Evolutionary conservation across 805 yeast species (phyloP), one percentile per base, ranked within the genome.

Genomic region (Maudiozyma saulgeensis): DNA sequence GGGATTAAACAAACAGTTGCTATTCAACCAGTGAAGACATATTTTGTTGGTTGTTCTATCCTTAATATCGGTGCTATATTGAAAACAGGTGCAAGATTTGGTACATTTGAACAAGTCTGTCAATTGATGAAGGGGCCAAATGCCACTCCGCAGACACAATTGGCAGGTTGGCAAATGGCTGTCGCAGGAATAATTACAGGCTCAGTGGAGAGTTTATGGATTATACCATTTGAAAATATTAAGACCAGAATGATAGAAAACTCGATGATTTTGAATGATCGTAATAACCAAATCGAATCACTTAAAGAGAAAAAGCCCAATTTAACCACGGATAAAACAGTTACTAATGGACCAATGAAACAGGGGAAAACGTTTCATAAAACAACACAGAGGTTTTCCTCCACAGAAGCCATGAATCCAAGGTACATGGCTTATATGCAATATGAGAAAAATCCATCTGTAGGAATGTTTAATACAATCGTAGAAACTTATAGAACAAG

Each of bases 201-300:
- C 2, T 73, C 84, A 50, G 69, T 82, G 42, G 98, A 93, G 64
- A 81, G 95, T 2, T 54, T 89, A 34, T 78, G 85, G 75, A 79
- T 91, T 21, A 85, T 93, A 18, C 99, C 98, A 0, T 90, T 91
- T 63, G 99, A 91, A 61, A 86, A 83, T 59, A 73, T 88, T 55
- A 88, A 88, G 61, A 82, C 85, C 2, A 75, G 84, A 8, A 78
- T 86, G 86, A 82, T 88, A 52, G 95, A 87, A 58, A 81, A 84
- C 60, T 72, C 81, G 45, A 56, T 75, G 61, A 31, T 41, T 4
- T 18, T 35, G 18, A 34, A 62, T 49, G 59, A 51, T 56, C 51
- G 62, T 28, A 28, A 28, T 28, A 8, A 28, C 6, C 3, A 28
- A 28, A 28, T 28, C 12, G 19, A 39, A 19, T 13, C 42, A 13